phyloP scores from a whole-genome alignment of 2,329 filamentous ascomycete species.

The Aspergillus eucalypticola region DNA sequence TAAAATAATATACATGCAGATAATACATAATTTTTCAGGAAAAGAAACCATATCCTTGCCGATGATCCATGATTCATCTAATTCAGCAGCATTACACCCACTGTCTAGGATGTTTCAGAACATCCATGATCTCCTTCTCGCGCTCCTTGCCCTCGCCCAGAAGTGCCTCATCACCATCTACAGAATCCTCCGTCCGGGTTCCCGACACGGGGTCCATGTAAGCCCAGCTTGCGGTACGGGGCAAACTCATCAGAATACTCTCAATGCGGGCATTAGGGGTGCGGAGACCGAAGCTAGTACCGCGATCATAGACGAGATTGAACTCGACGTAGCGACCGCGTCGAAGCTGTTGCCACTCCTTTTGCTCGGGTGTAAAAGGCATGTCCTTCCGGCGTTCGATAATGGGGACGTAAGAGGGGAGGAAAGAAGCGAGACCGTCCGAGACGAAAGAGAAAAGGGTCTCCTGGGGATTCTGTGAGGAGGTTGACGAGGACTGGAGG shows the following conservation, averaged over 20 bases:
- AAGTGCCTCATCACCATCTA: conserved; percentile 37
- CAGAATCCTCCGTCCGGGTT: conserved; percentile 53
- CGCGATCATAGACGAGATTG: conserved; percentile 94
- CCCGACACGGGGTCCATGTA: conserved; percentile 75
- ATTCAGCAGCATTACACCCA: conserved; percentile 51
- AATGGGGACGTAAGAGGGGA: conserved; percentile 89
- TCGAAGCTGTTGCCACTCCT: conserved; percentile 94
- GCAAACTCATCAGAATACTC: conserved; percentile 96
- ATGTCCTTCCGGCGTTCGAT: conserved; percentile 86
- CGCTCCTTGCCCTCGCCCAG: conserved; percentile 36
- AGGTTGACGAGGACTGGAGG: conserved; percentile 39
- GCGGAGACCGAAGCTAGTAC: conserved; percentile 90
- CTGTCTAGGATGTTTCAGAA: conserved; percentile 61
- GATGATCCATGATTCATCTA: too few species aligned
- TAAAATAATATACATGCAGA: conserved; percentile 1
- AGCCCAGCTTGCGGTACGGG: conserved; percentile 87
- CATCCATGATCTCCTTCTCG: conserved; percentile 79
- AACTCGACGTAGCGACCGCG: conserved; percentile 98
- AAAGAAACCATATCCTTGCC: not conserved
- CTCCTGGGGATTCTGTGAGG: conserved; percentile 77
- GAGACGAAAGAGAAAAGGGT: conserved; percentile 87
- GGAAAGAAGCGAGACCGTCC: conserved; percentile 80
- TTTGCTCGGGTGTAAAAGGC: conserved; percentile 81
- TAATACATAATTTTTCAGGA: conserved; percentile 5
- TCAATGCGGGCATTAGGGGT: conserved; percentile 90